Base-by-base conservation (phyloP, 1,284 basidiomycete species). In the Peniophora sp. region DNA sequence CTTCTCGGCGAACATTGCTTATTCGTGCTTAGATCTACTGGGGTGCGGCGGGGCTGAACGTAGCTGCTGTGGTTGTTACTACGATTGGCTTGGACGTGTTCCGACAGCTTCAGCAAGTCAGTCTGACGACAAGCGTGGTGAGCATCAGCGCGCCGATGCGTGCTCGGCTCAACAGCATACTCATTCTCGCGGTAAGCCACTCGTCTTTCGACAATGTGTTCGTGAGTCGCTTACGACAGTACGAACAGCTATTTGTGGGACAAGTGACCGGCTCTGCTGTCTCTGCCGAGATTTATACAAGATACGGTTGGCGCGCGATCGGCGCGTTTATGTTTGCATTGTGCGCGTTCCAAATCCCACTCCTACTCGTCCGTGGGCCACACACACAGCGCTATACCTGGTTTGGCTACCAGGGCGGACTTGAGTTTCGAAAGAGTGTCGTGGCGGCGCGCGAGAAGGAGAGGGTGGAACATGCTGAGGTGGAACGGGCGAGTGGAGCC, bases 211-310 rank as follows among this genome's bases (percentile, higher is more conserved):
- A 5, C 27, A 5, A 12, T n/a, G n/a, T n/a, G n/a, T n/a, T 32
- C 24, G 8, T 23, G 22, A 10, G 17, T 18, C 46, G n/a, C 3
- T 32, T 41, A 42, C 12, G 44, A 27, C 46, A 34, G 24, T 42
- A 15, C 36, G 48, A 68, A 64, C 60, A 68, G 35, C 42, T 54
- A 11, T 76, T 76, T 52, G 60, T 70, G n/a, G 75, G 75, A 0
- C 74, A 76, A 54, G 70, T 75, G 9, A 72, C 75, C 55, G 80
- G 80, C 14, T 79, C 79, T 3, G 68, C 78, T 0, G 73, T 69
- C 3, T 72, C 78, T 36, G 74, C 75, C 2, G 68, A 71, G 51
- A 64, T 81, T 3, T 81, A 78, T 59, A 65, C 74, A 5, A 52
- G 61, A 27, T 63, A 75, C 50, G 78, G 79, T 11, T 81, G 79